Evolutionary conservation across 305 asterid species (phyloP), one percentile per base, ranked within the genome.

Genomic region (Ajuga reptans): DNA sequence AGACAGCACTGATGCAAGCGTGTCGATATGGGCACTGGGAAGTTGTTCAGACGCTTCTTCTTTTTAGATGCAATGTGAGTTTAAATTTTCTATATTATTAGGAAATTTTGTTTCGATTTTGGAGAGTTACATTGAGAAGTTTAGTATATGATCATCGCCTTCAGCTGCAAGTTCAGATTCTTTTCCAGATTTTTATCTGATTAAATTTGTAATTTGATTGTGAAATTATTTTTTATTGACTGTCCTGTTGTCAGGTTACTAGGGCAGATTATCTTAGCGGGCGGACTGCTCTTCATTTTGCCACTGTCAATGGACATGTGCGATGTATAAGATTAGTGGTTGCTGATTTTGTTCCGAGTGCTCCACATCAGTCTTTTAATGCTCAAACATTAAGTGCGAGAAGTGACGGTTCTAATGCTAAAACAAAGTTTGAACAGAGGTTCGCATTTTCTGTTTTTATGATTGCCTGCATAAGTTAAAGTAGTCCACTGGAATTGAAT

Each of bases 191-290:
- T 47, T 49, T 64, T 31, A n/a, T 9, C 59, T 51, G 41, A 46
- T 78, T 16, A 62, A 17, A 9, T 24, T 45, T 14, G 16, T 21
- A 4, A 24, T 36, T 31, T 12, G n/a, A 37, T 68, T 62, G 9
- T 17, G 61, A 16, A n/a, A 57, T 58, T 64, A 15, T n/a, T 9
- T 49, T 41, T 59, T 36, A 53, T 41, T 45, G 24, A 37, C 64
- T 10, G 21, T 9, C 55, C 52, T 24, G 11, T 50, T 11, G 61
- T 83, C 76, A 92, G 96, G 95, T 92, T 18, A 85, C 85, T 12
- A 85, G 96, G 72, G 91, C 99, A 37, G 99, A 93, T 75, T 93
- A 91, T 85, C 96, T 91, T 41, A 86, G 96, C 58, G 99, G 96
- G 76, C 83, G 96, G 75, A 91, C 96, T 41, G 96, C 99, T 55